Conservation (phyloP, 352 stramenopile genomes). For the Phytopythium delawarense region DNA sequence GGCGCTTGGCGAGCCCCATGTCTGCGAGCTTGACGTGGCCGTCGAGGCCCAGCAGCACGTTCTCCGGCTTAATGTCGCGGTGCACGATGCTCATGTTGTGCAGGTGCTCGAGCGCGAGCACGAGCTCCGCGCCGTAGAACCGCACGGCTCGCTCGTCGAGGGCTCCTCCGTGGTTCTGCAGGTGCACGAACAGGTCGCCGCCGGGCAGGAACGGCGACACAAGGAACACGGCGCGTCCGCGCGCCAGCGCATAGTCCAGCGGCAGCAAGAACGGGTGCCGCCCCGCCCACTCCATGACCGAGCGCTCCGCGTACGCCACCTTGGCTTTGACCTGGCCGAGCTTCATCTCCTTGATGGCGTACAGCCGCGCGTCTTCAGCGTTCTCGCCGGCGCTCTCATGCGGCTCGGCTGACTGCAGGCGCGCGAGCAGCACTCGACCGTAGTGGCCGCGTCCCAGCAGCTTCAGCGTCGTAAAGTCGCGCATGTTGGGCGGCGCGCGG, state of each 20-base stretch:
- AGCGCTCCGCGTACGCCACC: conserved; percentile 81
- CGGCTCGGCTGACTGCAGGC: conserved; percentile 2
- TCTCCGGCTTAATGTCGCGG: conserved; percentile 93
- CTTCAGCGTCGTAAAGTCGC: conserved; percentile 80
- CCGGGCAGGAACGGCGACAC: conserved; percentile 98
- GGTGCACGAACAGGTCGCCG: conserved; percentile 92
- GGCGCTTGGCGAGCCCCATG: conserved; percentile 89
- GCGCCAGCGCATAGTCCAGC: conserved; percentile 96
- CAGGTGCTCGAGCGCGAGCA: conserved; percentile 84
- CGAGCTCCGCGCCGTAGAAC: conserved; percentile 84
- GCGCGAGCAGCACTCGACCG: conserved; percentile 74
- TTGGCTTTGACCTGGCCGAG: conserved; percentile 83
- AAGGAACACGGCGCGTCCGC: conserved; percentile 95
- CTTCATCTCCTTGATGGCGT: conserved; percentile 90
- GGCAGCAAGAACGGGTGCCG: conserved; percentile 96
- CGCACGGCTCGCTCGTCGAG: conserved; percentile 71
- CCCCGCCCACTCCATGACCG: conserved; percentile 81
- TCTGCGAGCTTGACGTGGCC: conserved; percentile 90
- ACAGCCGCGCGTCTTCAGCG: conserved; percentile 44
- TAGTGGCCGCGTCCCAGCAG: conserved; percentile 82
- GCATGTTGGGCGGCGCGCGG: conserved; percentile 40
- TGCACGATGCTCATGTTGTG: conserved; percentile 93
- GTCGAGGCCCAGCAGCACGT: conserved; percentile 85
- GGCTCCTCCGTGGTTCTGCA: conserved; percentile 82
- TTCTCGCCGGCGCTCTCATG: background rate